A percentile compares a stretch with the other conserved stretches of the same genome.
Evolutionary conservation across 305 asterid genomes (phyloP).

Genomic region (Plantago coronopus): DNA sequence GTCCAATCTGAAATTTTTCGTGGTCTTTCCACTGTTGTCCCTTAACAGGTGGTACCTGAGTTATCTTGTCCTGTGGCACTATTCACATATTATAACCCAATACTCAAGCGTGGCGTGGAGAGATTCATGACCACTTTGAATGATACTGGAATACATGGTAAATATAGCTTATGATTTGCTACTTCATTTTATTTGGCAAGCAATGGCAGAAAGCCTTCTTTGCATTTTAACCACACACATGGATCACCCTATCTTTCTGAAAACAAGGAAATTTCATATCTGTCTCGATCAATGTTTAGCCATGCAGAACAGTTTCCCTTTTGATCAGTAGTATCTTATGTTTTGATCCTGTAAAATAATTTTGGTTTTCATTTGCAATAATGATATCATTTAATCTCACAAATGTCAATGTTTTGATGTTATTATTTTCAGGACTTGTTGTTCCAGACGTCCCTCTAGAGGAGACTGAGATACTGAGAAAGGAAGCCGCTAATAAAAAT

Average conservation of each 20-base stretch:
- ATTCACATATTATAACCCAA: constrained; percentile 89
- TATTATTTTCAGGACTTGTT: constrained; percentile 64
- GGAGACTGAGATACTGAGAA: constrained; percentile 78
- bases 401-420: too few relatives aligned
- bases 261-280: too few relatives aligned
- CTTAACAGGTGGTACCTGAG: constrained; percentile 70
- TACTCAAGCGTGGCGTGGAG: constrained; percentile 82
- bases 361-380: not conserved
- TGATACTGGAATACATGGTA: constrained; percentile 64
- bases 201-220: constrained; percentile 4
- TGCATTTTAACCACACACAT: not conserved
- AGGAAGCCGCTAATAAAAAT: constrained; percentile 58
- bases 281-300: not conserved
- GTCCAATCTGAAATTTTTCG: not conserved
- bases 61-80: constrained; percentile 80
- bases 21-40: not conserved
- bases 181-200: constrained; percentile 1
- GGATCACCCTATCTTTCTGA: not conserved
- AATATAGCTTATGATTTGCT: constrained; percentile 3
- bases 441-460: constrained; percentile 97
- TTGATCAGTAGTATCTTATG: not conserved
- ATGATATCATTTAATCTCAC: not conserved
- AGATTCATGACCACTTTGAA: constrained; percentile 73
- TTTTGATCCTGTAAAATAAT: too few relatives aligned
- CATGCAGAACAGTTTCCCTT: not conserved